Base-by-base conservation (phyloP, 2,329 filamentous ascomycete genomes). In the Aspergillus carbonarius region DNA sequence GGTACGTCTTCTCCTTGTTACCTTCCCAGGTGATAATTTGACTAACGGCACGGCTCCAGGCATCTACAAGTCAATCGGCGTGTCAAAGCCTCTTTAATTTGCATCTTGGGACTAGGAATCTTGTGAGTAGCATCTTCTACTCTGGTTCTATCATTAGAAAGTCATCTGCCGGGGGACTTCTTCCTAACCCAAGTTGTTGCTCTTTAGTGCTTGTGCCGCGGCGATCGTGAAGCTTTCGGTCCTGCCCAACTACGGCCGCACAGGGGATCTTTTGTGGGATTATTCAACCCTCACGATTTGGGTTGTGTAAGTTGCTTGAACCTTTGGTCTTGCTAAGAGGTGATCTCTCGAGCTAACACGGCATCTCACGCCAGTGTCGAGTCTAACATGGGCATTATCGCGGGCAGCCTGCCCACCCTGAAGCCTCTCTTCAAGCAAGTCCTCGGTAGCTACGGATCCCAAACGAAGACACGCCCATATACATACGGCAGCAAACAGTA, bases 251-350 rank as follows among this genome's bases (percentile, higher is more conserved):
- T 78, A 79, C 51, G 78, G 76, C 10, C 73, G 72, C 17, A 62
- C 66, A 0, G 74, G 74, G 8, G 78, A 81, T 54, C 76, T 76
- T 60, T 69, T 82, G 0, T 80, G 78, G 78, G 77, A 79, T 58
- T 78, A 70, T 2, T 73, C 77, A 27, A 74, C 80, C 63, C 73
- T 84, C 1, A 81, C 79, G 10, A 77, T 82, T 57, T 81, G 80
- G 79, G 76, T 75, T 4, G 73, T 78, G 63, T 62, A 58, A 34
- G 58, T 53, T 18, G 8, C 30, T 32, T 12, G 9, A 8, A 12
- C 4, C 18, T 23, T 8, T 25, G 13, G 1, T 18, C 25, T 17
- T 4, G 5, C 25, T 9, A 10, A 8, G n/a, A 25, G 1, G 17
- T 54, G 13, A 5, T 20, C 7, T 32, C n/a, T 4, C 9, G 13